A percentile compares a stretch with the other conserved stretches of the same genome.
Conservation (phyloP, 371 early-diverging fungal genomes). For the Dinochytrium kinnereticum region DNA sequence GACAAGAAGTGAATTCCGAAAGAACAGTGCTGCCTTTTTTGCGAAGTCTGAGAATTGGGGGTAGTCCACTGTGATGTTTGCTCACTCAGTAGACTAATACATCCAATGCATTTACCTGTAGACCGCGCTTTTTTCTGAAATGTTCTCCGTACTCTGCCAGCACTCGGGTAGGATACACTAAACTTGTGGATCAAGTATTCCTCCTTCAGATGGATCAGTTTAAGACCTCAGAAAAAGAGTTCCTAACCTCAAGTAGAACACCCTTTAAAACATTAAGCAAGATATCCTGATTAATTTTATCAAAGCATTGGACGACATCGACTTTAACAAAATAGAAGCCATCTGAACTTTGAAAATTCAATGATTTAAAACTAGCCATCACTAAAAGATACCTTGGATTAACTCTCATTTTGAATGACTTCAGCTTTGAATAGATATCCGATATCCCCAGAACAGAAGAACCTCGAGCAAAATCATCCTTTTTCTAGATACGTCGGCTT, state of each 20-base stretch:
- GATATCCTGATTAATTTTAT: slow-evolving; percentile 74
- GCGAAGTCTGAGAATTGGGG: slow-evolving; percentile 57
- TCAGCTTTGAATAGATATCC: slow-evolving; percentile 62
- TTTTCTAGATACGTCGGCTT: background rate
- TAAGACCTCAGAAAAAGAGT: background rate
- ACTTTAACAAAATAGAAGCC: slow-evolving; percentile 80
- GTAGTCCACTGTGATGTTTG: slow-evolving; percentile 51
- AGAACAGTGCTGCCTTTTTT: slow-evolving; percentile 43
- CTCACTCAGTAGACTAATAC: no score
- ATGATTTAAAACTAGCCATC: background rate
- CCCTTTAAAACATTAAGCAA: slow-evolving; percentile 64
- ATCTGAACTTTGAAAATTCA: slow-evolving; percentile 10
- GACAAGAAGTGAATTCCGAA: slow-evolving; percentile 62
- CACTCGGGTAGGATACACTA: slow-evolving; percentile 46
- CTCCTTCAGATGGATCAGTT: slow-evolving; percentile 46
- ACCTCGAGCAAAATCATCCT: slow-evolving; percentile 33
- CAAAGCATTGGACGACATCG: slow-evolving; percentile 79
- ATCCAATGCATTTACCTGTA: slow-evolving; percentile 39
- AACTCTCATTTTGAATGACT: slow-evolving; percentile 48
- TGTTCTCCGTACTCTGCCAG: slow-evolving; percentile 47
- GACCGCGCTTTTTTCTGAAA: slow-evolving; percentile 40
- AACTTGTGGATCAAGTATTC: slow-evolving; percentile 66
- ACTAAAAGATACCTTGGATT: background rate
- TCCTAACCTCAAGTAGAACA: slow-evolving; percentile 55
- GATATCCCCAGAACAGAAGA: slow-evolving; percentile 59